Evolutionary conservation across 805 yeast species (phyloP), one percentile per base, ranked within the genome.

Genomic region (Sungouiozyma intestinalis): DNA sequence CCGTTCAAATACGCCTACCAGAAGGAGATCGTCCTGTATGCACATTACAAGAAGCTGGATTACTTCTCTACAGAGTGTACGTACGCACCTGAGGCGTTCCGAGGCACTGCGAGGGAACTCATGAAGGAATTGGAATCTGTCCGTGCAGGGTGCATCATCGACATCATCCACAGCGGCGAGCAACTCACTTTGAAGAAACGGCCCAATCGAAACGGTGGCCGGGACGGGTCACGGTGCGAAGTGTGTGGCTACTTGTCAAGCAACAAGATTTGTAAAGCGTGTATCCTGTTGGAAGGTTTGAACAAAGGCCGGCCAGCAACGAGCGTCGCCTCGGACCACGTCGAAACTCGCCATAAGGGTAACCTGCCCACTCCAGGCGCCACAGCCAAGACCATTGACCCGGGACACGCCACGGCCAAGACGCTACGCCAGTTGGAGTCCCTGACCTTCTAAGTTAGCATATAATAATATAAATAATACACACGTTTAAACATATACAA

Each of bases 1-100:
- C 99, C 98, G 4, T 83, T 92, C 67, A 92, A 92, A 64, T 92
- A 87, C 62, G 76, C 95, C 8, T 92, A 92, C 62, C 97, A 92
- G 58, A 92, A 92, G 71, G 99, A 92, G 58, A 92, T 92, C 51
- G 99, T 92, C 17, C 70, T 92, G 15, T 92, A 92, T 64, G 99
- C 99, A 1, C 98, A 92, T 58, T 92, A 87, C 66, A 88, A 85
- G 63, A 84, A 87, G 55, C 69, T 92, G 40, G 99, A 92, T 64
- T 92, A 92, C 58, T 92, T 92, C 60, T 84, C 95, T 8, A 92
- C 99, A 0, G 99, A 92, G 57, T 92, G 99, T 60, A 81, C 96
- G 0, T 92, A 92, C 65, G 95, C 98, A 0, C 97, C 99, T 2
- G 98, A 92, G 60, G 97, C 99, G 0, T 92, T 92, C 56, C 71